Percentiles rank a stretch among this genome's conserved stretches.
Evolutionary conservation across 2,329 filamentous ascomycete species (phyloP).

Genomic region (Xylaria sp.): DNA sequence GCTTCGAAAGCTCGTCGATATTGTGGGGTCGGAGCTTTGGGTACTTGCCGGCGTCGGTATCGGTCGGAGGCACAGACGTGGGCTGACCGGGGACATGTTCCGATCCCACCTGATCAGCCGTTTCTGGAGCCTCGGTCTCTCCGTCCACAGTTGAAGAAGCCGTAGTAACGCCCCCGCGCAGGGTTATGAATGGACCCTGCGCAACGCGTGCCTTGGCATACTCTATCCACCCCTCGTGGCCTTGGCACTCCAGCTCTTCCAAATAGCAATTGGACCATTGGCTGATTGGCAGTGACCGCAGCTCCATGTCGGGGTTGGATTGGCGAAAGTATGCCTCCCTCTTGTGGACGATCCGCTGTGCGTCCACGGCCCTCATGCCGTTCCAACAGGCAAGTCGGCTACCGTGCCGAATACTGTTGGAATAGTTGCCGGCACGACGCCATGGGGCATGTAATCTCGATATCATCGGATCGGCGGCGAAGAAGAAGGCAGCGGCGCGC

Average conservation of each 20-base stretch:
- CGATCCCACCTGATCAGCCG: no score
- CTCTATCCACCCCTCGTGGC: conserved; percentile 6
- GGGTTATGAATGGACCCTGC: conserved; percentile 6
- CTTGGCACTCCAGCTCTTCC: conserved; percentile 16
- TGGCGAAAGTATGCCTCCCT: background rate
- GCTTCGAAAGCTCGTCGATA: background rate
- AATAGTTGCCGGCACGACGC: conserved; percentile 21
- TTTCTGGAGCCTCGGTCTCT: no score
- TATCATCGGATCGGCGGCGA: conserved; percentile 35
- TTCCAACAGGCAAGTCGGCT: conserved; percentile 16
- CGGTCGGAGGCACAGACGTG: no score
- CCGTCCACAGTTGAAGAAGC: background rate
- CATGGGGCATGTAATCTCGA: conserved; percentile 34
- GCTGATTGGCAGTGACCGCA: conserved; percentile 9
- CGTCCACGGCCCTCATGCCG: background rate
- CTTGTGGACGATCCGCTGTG: background rate
- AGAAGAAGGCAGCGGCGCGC: conserved; percentile 32
- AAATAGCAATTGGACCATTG: conserved; percentile 17
- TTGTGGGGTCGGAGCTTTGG: conserved; percentile 23
- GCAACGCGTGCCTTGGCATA: conserved; percentile 13
- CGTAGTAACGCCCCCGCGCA: background rate
- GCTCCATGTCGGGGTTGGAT: no score
- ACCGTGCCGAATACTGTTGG: conserved; percentile 17
- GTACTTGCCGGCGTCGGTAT: background rate
- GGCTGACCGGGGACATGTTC: no score